A percentile compares a stretch with the other conserved stretches of the same genome.
These are phyloP conservation scores for Hirsutella minnesotensis DNA, from an alignment of 2,329 filamentous ascomycete genomes.

Conservation along the genomic window DNA sequence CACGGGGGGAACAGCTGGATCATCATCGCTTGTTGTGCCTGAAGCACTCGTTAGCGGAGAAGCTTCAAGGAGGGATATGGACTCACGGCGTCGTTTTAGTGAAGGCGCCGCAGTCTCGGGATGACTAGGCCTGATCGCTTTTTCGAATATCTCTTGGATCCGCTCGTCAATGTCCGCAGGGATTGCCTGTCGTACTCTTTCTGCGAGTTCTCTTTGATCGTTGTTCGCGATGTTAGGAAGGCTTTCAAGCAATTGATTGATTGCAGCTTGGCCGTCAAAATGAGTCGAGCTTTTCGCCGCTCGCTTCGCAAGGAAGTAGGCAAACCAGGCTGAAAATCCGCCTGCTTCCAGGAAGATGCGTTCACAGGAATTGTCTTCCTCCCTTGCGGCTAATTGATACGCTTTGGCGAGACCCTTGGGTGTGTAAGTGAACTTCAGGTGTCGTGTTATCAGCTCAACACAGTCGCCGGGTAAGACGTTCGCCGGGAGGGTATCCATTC, in stretches of 20 bases:
- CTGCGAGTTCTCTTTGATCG: neutral
- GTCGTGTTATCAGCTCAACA: neutral
- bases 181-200: neutral
- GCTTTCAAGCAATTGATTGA: neutral
- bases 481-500: neutral
- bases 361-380: neutral
- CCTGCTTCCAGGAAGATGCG: neutral
- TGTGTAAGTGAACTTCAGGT: neutral
- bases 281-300: neutral
- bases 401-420: neutral
- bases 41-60: neutral
- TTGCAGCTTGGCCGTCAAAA: neutral
- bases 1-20: no score
- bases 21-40: no score
- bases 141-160: neutral
- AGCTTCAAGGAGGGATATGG: neutral
- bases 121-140: neutral
- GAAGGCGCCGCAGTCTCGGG: neutral
- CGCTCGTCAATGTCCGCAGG: neutral
- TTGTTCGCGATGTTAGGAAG: neutral
- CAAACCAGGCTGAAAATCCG: neutral
- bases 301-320: neutral
- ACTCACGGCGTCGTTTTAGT: neutral
- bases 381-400: neutral
- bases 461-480: neutral